Base-by-base conservation (phyloP, 2,329 filamentous ascomycete genomes). In the Colletotrichum liaoningense region DNA sequence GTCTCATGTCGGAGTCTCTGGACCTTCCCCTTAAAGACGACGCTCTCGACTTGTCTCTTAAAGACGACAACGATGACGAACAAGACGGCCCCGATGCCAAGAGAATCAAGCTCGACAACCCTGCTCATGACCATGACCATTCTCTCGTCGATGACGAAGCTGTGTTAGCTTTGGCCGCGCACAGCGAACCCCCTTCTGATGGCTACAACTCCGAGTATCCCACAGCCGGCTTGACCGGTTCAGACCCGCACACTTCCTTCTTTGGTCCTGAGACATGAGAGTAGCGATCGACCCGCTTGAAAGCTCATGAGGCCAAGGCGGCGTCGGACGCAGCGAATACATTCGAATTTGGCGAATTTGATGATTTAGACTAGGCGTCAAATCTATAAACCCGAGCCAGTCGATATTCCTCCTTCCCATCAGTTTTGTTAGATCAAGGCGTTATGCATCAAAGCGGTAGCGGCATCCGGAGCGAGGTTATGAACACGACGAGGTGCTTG, bases 61-160 rank as follows among this genome's bases (percentile, higher is more conserved):
- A 77, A 52, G 77, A 78, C 16, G 76, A 80, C 11, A 80, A 81
- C 6, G 49, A 77, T 49, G 79, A 79, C 22, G 75, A 76, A 74
- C 62, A 64, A 16, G 75, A 72, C 54, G 67, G 54, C 16, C 75
- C 52, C 63, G 46, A 57, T 22, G 65, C 74, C 12, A 76, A 76
- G 58, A 63, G 75, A 12, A 64, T 67, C 14, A 69, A 73, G 46
- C 65, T 76, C 22, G 78, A 88, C 88, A 77, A 79, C 19, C 63
- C 79, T n/a, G 75, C 78, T 12, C 80, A 83, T 16, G 81, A 83
- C 19, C 77, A 35, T 35, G 33, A 35, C 33, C 33, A 80, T 9
- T 75, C 80, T 0, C 77, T 87, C 16, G 85, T 87, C 16, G 85
- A 87, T 33, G 87, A 88, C 70, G 86, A 87, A 69, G 86, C 86